phyloP scores from a whole-genome alignment of 345 rosid species.

The Dimocarpus longan region DNA sequence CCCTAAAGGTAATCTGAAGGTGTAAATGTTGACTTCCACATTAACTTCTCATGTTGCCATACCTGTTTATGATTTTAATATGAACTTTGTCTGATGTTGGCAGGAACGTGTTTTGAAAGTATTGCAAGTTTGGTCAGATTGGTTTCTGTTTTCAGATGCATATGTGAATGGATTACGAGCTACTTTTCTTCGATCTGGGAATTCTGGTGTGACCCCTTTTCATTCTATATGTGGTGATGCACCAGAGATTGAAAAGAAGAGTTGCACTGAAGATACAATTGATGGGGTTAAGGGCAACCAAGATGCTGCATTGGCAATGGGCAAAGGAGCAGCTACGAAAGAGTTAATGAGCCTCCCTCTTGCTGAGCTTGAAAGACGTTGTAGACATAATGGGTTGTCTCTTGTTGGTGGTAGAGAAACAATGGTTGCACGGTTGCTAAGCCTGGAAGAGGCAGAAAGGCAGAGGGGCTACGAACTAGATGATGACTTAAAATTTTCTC shows the following conservation, averaged over 20 bases:
- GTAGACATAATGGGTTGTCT: slow-evolving; percentile 96
- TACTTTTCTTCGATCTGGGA: slow-evolving; percentile 86
- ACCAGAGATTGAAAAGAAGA: slow-evolving; percentile 79
- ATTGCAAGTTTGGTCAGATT: slow-evolving; percentile 97
- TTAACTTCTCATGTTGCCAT: background rate
- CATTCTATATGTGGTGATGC: slow-evolving; percentile 91
- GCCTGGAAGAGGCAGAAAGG: slow-evolving; percentile 95
- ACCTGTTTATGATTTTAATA: background rate
- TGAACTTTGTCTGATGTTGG: slow-evolving; percentile 24
- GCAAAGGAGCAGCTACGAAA: slow-evolving; percentile 86
- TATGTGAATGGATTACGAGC: slow-evolving; percentile 94
- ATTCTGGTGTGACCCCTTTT: slow-evolving; percentile 79
- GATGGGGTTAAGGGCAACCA: slow-evolving; percentile 57
- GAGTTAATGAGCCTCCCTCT: slow-evolving; percentile 91
- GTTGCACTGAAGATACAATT: slow-evolving; percentile 42
- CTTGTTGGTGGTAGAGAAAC: slow-evolving; percentile 95
- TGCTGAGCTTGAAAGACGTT: slow-evolving; percentile 92
- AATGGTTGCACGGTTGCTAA: slow-evolving; percentile 92
- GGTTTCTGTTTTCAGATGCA: slow-evolving; percentile 99
- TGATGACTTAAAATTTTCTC: slow-evolving; percentile 66
- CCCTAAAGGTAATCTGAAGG: slow-evolving; percentile 68
- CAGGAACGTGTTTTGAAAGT: slow-evolving; percentile 98
- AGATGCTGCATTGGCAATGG: slow-evolving; percentile 95
- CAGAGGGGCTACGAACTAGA: slow-evolving; percentile 82
- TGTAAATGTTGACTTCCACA: slow-evolving; percentile 12